phyloP scores from a whole-genome alignment of 2,329 filamentous ascomycete species.

The Fusarium sp. region DNA sequence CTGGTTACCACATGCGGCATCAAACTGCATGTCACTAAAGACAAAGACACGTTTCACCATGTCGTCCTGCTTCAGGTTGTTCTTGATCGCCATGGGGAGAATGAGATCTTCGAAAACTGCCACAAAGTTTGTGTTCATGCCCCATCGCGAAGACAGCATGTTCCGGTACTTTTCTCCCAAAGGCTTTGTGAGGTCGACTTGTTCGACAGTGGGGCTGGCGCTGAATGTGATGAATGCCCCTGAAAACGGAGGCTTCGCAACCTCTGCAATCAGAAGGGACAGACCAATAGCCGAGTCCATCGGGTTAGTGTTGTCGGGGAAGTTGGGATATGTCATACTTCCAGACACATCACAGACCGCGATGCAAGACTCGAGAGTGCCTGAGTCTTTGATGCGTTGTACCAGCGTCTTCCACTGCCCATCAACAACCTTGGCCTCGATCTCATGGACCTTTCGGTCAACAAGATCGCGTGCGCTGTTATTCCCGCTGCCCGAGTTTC shows the following conservation, averaged over 20 bases:
- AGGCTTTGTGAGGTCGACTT: conserved; percentile 51
- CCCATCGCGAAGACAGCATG: conserved; percentile 52
- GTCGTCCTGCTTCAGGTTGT: conserved; percentile 64
- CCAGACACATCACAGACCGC: conserved; percentile 70
- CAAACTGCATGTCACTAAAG: conserved; percentile 72
- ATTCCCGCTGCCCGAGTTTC: fast-evolving
- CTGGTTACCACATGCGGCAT: conserved; percentile 47
- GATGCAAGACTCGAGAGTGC: conserved; percentile 64
- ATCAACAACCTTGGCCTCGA: conserved; percentile 55
- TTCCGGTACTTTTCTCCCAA: conserved; percentile 56
- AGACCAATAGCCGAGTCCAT: conserved; percentile 68
- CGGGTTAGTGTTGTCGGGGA: conserved; percentile 60
- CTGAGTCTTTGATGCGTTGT: conserved; percentile 67
- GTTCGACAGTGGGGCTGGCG: conserved; percentile 52
- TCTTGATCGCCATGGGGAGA: conserved; percentile 63
- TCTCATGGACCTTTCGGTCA: conserved; percentile 44
- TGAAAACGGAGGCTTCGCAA: conserved; percentile 64
- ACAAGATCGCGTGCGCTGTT: conserved; percentile 35
- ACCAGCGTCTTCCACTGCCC: conserved; percentile 69
- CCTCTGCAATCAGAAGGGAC: conserved; percentile 66
- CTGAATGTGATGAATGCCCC: conserved; percentile 69
- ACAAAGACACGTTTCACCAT: conserved; percentile 73
- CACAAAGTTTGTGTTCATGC: conserved; percentile 63
- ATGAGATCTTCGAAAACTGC: conserved; percentile 66
- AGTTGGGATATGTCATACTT: conserved; percentile 58